phyloP scores from a whole-genome alignment of 1,284 basidiomycete genomes.

The Sporisorium sorghi region DNA sequence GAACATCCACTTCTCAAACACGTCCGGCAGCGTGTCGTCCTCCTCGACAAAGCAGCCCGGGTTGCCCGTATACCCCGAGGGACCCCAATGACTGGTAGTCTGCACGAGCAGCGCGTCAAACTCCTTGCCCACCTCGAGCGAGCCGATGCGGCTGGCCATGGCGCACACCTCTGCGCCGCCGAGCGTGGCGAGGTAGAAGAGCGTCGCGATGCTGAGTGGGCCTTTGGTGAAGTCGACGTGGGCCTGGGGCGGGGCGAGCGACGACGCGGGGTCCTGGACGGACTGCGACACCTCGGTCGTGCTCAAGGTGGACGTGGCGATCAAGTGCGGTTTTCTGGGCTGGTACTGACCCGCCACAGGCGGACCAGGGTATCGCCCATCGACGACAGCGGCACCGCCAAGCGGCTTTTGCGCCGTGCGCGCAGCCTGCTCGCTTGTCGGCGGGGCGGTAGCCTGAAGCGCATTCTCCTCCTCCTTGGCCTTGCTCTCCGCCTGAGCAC shows the following conservation, averaged over 20 bases:
- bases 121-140: slow-evolving; percentile 82
- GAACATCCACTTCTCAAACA: slow-evolving; percentile 66
- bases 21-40: slow-evolving; percentile 69
- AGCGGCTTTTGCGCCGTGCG: slow-evolving; percentile 29
- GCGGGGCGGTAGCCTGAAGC: slow-evolving; percentile 18
- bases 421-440: slow-evolving; percentile 27
- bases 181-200: slow-evolving; percentile 89
- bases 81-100: slow-evolving; percentile 72
- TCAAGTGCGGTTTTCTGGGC: slow-evolving; percentile 38
- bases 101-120: slow-evolving; percentile 88
- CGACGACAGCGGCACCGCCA: slow-evolving; percentile 29
- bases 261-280: slow-evolving; percentile 36
- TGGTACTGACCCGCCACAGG: slow-evolving; percentile 50
- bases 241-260: slow-evolving; percentile 14
- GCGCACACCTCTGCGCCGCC: slow-evolving; percentile 89
- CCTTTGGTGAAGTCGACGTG: slow-evolving; percentile 73
- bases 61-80: slow-evolving; percentile 71
- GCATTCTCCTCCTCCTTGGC: slow-evolving; percentile 32
- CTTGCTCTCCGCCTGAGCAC: slow-evolving; percentile 43
- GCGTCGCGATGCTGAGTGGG: slow-evolving; percentile 79
- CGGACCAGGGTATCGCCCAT: slow-evolving; percentile 45
- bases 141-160: slow-evolving; percentile 79
- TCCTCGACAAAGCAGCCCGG: slow-evolving; percentile 75
- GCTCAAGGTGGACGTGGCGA: slow-evolving; percentile 43
- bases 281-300: slow-evolving; percentile 23